A percentile compares a stretch with the other conserved stretches of the same genome.
Conservation (phyloP, 768 basidiomycete species). For the Dioszegia hungarica region DNA sequence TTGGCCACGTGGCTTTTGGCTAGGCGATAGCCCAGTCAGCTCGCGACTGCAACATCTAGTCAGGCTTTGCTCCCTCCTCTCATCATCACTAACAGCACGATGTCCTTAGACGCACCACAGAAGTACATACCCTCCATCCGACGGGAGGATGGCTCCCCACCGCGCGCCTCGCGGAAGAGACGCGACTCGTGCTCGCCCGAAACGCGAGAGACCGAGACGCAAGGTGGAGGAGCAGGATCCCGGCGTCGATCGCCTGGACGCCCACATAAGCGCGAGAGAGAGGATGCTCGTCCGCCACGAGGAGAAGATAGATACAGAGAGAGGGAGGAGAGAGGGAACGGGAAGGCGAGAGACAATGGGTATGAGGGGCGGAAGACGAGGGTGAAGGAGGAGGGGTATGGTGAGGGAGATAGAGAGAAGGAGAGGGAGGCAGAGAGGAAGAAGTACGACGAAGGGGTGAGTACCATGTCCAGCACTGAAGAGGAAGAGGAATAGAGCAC, state of each 20-base stretch:
- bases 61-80: neutral
- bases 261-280: constrained; percentile 6
- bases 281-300: constrained; percentile 6
- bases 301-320: neutral
- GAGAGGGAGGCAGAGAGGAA: constrained; percentile 43
- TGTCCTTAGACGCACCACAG: constrained; percentile 2
- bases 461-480: neutral
- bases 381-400: constrained; percentile 26
- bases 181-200: constrained; percentile 25
- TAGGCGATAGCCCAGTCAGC: too few species aligned
- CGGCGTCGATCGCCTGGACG: constrained; percentile 9
- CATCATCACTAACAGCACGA: neutral
- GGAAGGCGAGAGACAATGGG: constrained; percentile 32
- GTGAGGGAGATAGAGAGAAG: constrained; percentile 39
- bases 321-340: constrained; percentile 14
- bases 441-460: constrained; percentile 35
- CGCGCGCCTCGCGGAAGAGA: neutral
- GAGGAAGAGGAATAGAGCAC: too few species aligned
- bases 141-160: neutral
- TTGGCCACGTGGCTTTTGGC: too few species aligned
- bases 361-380: constrained; percentile 19
- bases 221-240: constrained; percentile 25
- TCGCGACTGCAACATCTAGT: too few species aligned
- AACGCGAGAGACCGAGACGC: constrained; percentile 16
- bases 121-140: constrained; percentile 2